Percentiles rank a stretch among this genome's conserved stretches.
phyloP scores from a whole-genome alignment of 2,329 filamentous ascomycete genomes.

The Claviceps sp. region DNA sequence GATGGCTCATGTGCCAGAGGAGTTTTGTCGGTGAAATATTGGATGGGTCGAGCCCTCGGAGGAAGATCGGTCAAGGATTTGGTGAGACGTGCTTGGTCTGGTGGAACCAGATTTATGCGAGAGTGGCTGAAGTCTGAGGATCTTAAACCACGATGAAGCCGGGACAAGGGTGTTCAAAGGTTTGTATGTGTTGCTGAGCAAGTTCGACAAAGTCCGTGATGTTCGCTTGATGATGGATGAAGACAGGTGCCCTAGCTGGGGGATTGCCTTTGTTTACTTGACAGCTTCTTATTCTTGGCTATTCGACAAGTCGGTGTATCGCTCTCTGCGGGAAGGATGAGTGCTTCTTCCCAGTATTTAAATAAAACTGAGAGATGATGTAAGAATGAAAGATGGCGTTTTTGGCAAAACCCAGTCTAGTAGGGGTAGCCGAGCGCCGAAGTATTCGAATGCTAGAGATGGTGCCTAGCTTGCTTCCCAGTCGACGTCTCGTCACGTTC shows the following conservation, averaged over 20 bases:
- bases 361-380: not conserved
- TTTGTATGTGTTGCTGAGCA: not conserved
- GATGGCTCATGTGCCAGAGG: not conserved
- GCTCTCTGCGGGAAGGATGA: too few relatives aligned
- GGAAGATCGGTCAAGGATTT: not conserved
- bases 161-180: not conserved
- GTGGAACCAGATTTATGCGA: not conserved
- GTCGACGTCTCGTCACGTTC: not conserved
- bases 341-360: not conserved
- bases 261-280: too few relatives aligned
- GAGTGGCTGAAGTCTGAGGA: not conserved
- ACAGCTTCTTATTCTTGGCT: too few relatives aligned
- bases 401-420: not conserved
- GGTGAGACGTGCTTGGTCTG: not conserved
- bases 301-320: too few relatives aligned
- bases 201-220: too few relatives aligned
- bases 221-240: too few relatives aligned
- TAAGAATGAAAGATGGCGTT: not conserved
- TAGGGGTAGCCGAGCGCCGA: not conserved
- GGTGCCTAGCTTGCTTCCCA: not conserved
- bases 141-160: not conserved
- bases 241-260: too few relatives aligned
- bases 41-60: not conserved
- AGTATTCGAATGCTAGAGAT: not conserved
- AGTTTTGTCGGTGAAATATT: not conserved